Evolutionary conservation across 495 filamentous ascomycete species (phyloP).

Genomic region (Daldinia childiae): DNA sequence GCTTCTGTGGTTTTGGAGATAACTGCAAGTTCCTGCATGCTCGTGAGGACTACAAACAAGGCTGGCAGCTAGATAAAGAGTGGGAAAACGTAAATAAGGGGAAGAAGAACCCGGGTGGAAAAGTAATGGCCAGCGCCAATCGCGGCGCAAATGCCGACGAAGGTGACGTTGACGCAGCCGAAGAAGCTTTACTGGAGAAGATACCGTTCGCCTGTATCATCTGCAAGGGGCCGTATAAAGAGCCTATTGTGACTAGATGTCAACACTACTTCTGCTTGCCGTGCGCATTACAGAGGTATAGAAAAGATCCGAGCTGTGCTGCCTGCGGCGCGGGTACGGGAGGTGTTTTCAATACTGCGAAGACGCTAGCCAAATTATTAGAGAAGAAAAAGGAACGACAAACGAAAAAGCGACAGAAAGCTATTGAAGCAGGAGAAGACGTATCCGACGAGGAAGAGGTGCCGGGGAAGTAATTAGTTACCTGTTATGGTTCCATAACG

Average conservation of each 20-base stretch:
- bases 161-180: constrained; percentile 70
- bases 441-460: constrained; percentile 71
- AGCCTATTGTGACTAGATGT: constrained; percentile 88
- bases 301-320: constrained; percentile 80
- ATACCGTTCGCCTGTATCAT: constrained; percentile 98
- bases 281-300: constrained; percentile 86
- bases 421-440: constrained; percentile 75
- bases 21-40: constrained; percentile 90
- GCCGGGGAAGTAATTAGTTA: constrained; percentile 3
- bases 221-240: constrained; percentile 81
- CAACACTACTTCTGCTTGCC: constrained; percentile 95
- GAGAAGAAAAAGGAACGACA: constrained; percentile 83
- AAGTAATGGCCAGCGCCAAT: constrained; percentile 69
- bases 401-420: constrained; percentile 72
- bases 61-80: constrained; percentile 93
- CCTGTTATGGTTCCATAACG: too few species aligned
- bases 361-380: constrained; percentile 79
- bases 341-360: constrained; percentile 90
- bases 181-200: constrained; percentile 80
- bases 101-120: constrained; percentile 71
- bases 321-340: constrained; percentile 85
- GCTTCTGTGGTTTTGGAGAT: constrained; percentile 83
- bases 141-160: constrained; percentile 54
- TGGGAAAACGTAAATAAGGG: constrained; percentile 89
- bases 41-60: constrained; percentile 88